These are phyloP conservation scores for Rhinocladiella similis DNA, from an alignment of 2,329 filamentous ascomycete species.

Conservation along the genomic window DNA sequence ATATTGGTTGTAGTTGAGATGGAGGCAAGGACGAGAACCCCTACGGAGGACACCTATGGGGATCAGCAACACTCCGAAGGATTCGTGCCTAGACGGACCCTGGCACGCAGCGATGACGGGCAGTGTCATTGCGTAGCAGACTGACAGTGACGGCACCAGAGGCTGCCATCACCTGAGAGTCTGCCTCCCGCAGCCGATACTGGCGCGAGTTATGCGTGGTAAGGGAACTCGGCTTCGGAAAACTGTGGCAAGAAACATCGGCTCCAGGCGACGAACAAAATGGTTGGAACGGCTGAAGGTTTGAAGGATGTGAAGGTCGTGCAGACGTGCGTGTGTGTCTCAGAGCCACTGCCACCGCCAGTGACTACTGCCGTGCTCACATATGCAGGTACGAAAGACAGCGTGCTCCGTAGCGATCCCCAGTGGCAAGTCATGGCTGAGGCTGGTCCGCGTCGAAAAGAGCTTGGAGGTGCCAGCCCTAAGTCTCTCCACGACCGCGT, in stretches of 20 bases:
- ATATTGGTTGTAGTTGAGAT: not conserved
- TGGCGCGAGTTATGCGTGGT: not conserved
- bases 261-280: not conserved
- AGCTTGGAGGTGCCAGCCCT: conserved; percentile 5
- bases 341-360: conserved; percentile 11
- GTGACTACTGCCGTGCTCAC: conserved; percentile 2
- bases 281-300: not conserved
- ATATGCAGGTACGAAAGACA: conserved; percentile 19
- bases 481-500: not conserved
- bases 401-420: not conserved
- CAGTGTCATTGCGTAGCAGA: not conserved
- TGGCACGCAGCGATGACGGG: not conserved
- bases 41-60: not conserved
- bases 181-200: not conserved
- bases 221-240: not conserved
- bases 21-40: not conserved
- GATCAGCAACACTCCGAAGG: not conserved
- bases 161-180: not conserved
- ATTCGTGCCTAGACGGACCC: not conserved
- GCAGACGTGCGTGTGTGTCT: conserved; percentile 21
- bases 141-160: conserved; percentile 1
- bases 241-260: conserved; percentile 1
- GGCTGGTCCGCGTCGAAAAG: conserved; percentile 9
- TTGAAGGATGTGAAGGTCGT: conserved; percentile 8
- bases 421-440: not conserved